These are phyloP conservation scores for Dacryopinax spathularia DNA, from an alignment of 768 basidiomycete genomes.

Conservation along the genomic window DNA sequence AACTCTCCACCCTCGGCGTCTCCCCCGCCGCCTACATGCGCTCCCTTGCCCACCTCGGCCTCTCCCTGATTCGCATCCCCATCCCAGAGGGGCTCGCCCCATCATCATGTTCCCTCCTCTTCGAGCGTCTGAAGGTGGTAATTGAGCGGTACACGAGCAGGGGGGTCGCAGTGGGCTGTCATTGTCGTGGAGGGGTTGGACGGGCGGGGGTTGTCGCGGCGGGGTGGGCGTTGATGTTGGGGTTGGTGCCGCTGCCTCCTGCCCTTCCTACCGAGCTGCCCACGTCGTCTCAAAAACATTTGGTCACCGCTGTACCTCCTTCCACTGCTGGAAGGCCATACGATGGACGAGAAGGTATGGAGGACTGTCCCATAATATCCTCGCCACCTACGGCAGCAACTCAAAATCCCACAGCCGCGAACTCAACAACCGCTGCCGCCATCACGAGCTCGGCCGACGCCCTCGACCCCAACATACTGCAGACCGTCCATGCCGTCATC, in stretches of 20 bases:
- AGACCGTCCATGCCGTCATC: constrained; percentile 60
- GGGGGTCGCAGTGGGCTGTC: constrained; percentile 61
- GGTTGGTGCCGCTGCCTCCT: constrained; percentile 49
- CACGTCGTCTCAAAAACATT: constrained; percentile 11
- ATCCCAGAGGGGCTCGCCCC: constrained; percentile 85
- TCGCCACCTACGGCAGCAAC: neutral
- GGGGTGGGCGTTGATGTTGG: constrained; percentile 85
- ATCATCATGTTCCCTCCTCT: constrained; percentile 39
- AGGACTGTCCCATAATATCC: neutral
- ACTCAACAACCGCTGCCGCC: too few relatives aligned
- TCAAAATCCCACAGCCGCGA: constrained; percentile 6
- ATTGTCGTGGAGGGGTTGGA: constrained; percentile 90
- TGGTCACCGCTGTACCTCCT: neutral
- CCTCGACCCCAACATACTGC: constrained; percentile 37
- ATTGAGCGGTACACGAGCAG: constrained; percentile 58
- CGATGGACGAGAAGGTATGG: constrained; percentile 1
- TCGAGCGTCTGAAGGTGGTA: constrained; percentile 49
- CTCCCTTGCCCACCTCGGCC: constrained; percentile 44
- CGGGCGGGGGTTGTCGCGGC: constrained; percentile 84
- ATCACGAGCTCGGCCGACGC: neutral
- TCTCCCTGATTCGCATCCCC: constrained; percentile 75
- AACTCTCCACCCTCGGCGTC: constrained; percentile 73
- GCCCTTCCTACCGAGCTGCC: neutral
- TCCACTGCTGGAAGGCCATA: constrained; percentile 14
- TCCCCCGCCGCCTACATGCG: constrained; percentile 66